phyloP scores from a whole-genome alignment of 495 filamentous ascomycete genomes.

The Penicillium roqueforti region DNA sequence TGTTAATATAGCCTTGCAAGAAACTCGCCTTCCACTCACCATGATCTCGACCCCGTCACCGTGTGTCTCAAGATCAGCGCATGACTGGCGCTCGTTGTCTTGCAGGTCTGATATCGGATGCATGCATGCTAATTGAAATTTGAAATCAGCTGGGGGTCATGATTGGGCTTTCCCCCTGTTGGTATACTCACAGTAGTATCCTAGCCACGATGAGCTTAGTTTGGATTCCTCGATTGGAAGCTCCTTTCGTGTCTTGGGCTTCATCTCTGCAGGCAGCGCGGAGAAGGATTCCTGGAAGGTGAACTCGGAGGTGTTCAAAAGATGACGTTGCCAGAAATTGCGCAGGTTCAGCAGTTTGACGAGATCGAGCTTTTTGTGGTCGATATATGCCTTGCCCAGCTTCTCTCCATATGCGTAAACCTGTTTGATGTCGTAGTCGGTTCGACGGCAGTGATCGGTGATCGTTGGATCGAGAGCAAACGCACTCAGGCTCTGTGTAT shows the following conservation, averaged over 20 bases:
- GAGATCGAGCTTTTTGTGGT: conserved; percentile 13
- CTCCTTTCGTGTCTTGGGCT: conserved; percentile 16
- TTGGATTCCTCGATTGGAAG: neutral
- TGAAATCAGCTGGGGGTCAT: neutral
- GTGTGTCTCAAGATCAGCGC: conserved; percentile 27
- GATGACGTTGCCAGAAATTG: conserved; percentile 38
- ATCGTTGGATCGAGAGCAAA: conserved; percentile 25
- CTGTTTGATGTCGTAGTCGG: conserved; percentile 28
- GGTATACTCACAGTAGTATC: conserved; percentile 32
- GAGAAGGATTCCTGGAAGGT: conserved; percentile 27
- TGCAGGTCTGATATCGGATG: conserved; percentile 24
- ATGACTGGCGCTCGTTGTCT: conserved; percentile 21
- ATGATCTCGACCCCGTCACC: conserved; percentile 18
- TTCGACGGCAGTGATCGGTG: conserved; percentile 23
- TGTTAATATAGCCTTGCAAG: neutral
- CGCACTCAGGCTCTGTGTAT: conserved; percentile 26
- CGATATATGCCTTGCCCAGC: conserved; percentile 10
- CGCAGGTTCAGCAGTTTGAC: conserved; percentile 28
- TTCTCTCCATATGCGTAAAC: conserved; percentile 23
- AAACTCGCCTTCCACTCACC: conserved; percentile 11
- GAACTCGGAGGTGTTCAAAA: conserved; percentile 22
- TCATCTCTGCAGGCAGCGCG: conserved; percentile 9
- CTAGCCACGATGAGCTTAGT: conserved; percentile 30
- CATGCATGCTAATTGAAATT: conserved; percentile 26
- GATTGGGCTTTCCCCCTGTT: too few species aligned